Conservation (phyloP, 2,329 filamentous ascomycete species). For the Fusarium sp. region DNA sequence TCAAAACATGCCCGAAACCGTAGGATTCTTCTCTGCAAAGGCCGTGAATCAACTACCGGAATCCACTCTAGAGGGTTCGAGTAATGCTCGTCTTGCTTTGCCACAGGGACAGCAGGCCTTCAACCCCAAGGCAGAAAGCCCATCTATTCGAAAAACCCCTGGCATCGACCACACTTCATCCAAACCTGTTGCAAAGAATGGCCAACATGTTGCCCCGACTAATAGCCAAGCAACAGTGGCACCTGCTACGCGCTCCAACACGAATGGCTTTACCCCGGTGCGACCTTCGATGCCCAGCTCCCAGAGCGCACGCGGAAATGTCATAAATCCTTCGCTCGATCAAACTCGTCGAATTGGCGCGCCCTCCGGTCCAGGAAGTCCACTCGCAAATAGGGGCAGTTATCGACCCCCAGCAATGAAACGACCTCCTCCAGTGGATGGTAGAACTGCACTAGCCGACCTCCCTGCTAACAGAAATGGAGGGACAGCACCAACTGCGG, state of each 20-base stretch:
- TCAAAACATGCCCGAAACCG: slow-evolving; percentile 49
- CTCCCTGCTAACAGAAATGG: slow-evolving; percentile 55
- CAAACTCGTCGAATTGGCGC: slow-evolving; percentile 66
- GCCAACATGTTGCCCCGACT: slow-evolving; percentile 60
- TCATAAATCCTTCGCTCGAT: slow-evolving; percentile 63
- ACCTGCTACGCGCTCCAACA: slow-evolving; percentile 33
- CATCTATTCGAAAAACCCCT: slow-evolving; percentile 87
- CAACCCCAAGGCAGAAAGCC: slow-evolving; percentile 78
- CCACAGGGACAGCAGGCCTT: slow-evolving; percentile 64
- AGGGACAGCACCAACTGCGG: slow-evolving; percentile 27
- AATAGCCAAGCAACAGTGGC: slow-evolving; percentile 39
- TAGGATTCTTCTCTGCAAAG: slow-evolving; percentile 76
- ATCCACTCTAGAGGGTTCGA: slow-evolving; percentile 47
- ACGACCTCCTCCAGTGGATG: slow-evolving; percentile 51
- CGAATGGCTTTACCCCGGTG: slow-evolving; percentile 43
- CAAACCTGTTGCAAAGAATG: slow-evolving; percentile 70
- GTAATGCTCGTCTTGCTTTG: slow-evolving; percentile 51
- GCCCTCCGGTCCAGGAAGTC: slow-evolving; percentile 62
- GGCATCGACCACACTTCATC: slow-evolving; percentile 84
- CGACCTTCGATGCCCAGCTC: slow-evolving; percentile 42
- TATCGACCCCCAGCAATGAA: slow-evolving; percentile 69
- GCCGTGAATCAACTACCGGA: slow-evolving; percentile 67
- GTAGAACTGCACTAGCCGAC: slow-evolving; percentile 59
- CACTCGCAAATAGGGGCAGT: slow-evolving; percentile 64
- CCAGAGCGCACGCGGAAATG: slow-evolving; percentile 48